Conservation (phyloP, 805 yeast species). For the Candida maris region DNA sequence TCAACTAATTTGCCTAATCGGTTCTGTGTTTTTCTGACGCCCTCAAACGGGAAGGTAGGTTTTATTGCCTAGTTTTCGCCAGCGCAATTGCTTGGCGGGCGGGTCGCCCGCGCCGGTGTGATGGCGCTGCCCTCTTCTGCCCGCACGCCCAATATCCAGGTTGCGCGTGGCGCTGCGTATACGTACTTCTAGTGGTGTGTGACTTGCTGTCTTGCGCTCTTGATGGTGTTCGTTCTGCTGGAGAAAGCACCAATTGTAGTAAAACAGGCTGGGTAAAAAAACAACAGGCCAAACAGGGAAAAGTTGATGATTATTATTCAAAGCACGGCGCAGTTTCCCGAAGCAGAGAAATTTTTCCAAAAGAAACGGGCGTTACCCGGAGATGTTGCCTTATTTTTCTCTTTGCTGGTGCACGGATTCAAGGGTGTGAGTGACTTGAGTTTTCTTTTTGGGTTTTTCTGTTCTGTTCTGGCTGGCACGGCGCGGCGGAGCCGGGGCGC, state of each 20-base stretch:
- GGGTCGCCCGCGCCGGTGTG: no score
- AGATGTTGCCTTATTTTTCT: no score
- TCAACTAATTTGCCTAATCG: constrained; percentile 27
- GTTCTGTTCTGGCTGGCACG: no score
- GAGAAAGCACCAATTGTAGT: constrained; percentile 7
- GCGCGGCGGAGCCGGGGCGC: no score
- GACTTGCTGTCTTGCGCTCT: neutral
- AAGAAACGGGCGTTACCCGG: neutral
- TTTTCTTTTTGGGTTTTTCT: no score
- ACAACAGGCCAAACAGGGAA: constrained; percentile 18
- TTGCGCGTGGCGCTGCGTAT: no score
- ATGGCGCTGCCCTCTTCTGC: neutral
- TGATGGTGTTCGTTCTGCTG: neutral
- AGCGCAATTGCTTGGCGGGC: no score
- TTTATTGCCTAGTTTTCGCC: neutral
- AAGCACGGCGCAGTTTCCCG: constrained; percentile 1
- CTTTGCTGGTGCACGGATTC: no score
- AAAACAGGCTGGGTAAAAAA: constrained; percentile 12
- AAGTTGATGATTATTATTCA: constrained; percentile 15
- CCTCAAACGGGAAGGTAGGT: constrained; percentile 1
- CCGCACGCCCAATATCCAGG: neutral
- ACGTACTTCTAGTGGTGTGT: neutral
- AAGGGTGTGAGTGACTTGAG: no score
- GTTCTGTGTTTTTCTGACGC: constrained; percentile 5
- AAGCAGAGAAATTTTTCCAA: constrained; percentile 3